Evolutionary conservation across 2,329 filamentous ascomycete genomes (phyloP).

Genomic region (Neopestalotiopsis clavispora): DNA sequence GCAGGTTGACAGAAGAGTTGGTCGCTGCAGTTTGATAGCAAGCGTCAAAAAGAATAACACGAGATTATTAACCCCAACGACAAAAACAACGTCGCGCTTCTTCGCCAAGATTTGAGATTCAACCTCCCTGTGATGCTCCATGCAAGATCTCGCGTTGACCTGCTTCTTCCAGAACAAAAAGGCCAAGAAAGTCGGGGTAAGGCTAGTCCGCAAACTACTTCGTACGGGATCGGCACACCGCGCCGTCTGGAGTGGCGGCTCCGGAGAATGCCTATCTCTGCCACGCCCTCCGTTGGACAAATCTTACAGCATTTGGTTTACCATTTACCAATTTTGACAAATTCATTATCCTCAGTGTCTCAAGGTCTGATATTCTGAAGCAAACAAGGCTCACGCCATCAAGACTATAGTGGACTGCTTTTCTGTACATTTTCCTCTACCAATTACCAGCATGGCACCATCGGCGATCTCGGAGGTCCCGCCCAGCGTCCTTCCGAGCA

Average conservation of each 20-base stretch:
- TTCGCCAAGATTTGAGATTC: not conserved
- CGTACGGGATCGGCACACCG: not conserved
- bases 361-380: not conserved
- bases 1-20: too few relatives aligned
- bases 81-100: not conserved
- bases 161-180: not conserved
- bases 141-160: not conserved
- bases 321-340: not conserved
- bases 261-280: not conserved
- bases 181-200: not conserved
- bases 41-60: too few relatives aligned
- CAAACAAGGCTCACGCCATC: not conserved
- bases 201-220: not conserved
- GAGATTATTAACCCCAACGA: not conserved
- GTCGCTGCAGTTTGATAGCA: too few relatives aligned
- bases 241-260: not conserved
- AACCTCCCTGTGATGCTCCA: not conserved
- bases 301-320: not conserved
- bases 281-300: not conserved
- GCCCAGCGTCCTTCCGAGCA: constrained; percentile 23
- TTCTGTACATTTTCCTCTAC: not conserved
- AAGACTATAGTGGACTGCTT: not conserved
- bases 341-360: too few relatives aligned
- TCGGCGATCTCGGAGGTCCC: constrained; percentile 34
- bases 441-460: constrained; percentile 33